Base-by-base conservation (phyloP, 805 yeast species). In the Grigorovia humatica region DNA sequence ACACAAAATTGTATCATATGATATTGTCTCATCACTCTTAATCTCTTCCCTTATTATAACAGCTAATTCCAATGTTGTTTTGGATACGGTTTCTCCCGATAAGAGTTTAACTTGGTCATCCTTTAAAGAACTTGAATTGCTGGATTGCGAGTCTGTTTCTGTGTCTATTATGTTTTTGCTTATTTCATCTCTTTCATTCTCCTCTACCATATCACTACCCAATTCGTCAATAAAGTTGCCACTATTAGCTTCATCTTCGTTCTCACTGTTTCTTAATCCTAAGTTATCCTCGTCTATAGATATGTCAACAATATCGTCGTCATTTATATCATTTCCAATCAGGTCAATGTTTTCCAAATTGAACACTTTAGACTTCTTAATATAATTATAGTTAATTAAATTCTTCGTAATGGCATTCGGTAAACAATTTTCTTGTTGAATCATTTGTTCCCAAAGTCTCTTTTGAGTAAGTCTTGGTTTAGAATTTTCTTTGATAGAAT, bases 21-120 rank as follows among this genome's bases (percentile, higher is more conserved):
- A 52, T 15, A 57, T 48, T 9, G 51, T 38, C 8, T 56, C 54
- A 11, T 52, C 45, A 30, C 54, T 60, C 17, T 48, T 48, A 20
- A 57, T 51, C 47, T 60, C 57, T 13, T 50, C 52, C 48, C 62
- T 60, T 48, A 65, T 46, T 7, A 56, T 49, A 35, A 59, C 62
- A 42, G 65, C 70, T 57, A 68, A 56, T 41, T 63, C 56, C 27
- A 59, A 61, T 17, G 61, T 61, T 23, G 63, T 57, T 51, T 59
- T 63, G 9, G 67, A 58, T 7, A 60, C 64, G 9, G 57, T 44
- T 46, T 61, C 66, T 9, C 61, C 64, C 8, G 60, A 29, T 8
- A 45, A 20, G 30, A 60, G 48, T 46, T 51, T 53, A 11, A 57
- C 52, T 35, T 58, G 58, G 32, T 59, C 55, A 5, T 52, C 43